Base-by-base conservation (phyloP, 2,329 filamentous ascomycete genomes). In the Shiraia sp. region DNA sequence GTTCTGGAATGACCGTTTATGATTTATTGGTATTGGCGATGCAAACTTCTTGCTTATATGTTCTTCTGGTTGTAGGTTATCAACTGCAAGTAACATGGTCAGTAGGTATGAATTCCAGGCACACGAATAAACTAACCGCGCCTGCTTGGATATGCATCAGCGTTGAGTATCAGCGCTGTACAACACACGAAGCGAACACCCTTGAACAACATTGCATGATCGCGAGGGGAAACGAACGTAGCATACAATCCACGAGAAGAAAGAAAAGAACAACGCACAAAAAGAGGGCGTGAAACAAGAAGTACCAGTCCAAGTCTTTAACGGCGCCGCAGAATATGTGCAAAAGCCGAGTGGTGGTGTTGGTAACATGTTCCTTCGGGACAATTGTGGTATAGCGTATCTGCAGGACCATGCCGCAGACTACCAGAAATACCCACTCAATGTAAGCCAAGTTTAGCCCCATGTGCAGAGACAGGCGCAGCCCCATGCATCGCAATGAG, bases 171-270 rank as follows among this genome's bases (percentile, higher is more conserved):
- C 29, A 38, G 35, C 40, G 19, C 42, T n/a, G 42, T 24, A 29
- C 24, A 49, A 29, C 14, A 54, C 34, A 34, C 40, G 44, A 49
- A 48, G 42, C 63, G 47, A 48, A 54, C 45, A 42, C 45, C 51
- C 54, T 58, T 65, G 57, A 63, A 55, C 64, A 55, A 65, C 66
- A 70, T 70, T 37, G 66, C 64, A 68, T 66, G 51, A 40, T 63
- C 56, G 57, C 53, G 53, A 34, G 23, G 24, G 24, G 32, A 34
- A 65, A 61, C 41, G 56, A 60, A 39, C 47, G 57, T 53, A 51
- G 44, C 39, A 48, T 47, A 42, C 41, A 32, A 38, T 32, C 26
- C 26, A 46, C 47, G 55, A 52, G 42, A 53, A 44, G 45, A 51
- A 56, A 51, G 42, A 53, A 45, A 47, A 51, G 44, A 39, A 55